Conservation (phyloP, 2,329 filamentous ascomycete genomes). For the Periconia sp. region DNA sequence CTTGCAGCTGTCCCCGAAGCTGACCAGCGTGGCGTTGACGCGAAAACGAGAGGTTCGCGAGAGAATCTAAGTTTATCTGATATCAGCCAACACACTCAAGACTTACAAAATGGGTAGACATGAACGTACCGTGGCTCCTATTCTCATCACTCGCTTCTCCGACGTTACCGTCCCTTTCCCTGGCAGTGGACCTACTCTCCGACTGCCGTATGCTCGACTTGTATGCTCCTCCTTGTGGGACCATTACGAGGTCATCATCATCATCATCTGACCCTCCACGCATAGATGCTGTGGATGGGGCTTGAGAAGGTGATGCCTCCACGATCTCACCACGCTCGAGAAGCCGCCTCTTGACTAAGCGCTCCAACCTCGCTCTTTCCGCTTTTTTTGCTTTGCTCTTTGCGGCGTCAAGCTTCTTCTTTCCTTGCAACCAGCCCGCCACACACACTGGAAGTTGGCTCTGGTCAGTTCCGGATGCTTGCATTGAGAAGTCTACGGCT, state of each 20-base stretch:
- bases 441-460: constrained; percentile 6
- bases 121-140: background rate
- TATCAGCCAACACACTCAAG: too few species aligned
- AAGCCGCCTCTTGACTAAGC: background rate
- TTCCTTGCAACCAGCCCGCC: constrained; percentile 13
- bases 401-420: constrained; percentile 11
- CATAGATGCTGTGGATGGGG: too few species aligned
- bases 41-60: too few species aligned
- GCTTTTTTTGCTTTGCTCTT: constrained; percentile 6
- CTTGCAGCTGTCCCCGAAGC: background rate
- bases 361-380: constrained; percentile 1
- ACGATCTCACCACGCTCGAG: background rate
- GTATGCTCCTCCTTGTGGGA: too few species aligned
- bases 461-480: background rate
- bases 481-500: constrained; percentile 6
- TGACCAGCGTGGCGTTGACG: background rate
- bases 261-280: too few species aligned
- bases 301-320: background rate
- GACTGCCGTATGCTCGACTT: too few species aligned
- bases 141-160: background rate
- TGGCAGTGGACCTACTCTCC: too few species aligned
- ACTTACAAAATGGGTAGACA: too few species aligned
- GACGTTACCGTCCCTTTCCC: too few species aligned
- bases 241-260: too few species aligned
- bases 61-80: too few species aligned